phyloP scores from a whole-genome alignment of 352 stramenopile species.

The Globisporangium okanoganense region DNA sequence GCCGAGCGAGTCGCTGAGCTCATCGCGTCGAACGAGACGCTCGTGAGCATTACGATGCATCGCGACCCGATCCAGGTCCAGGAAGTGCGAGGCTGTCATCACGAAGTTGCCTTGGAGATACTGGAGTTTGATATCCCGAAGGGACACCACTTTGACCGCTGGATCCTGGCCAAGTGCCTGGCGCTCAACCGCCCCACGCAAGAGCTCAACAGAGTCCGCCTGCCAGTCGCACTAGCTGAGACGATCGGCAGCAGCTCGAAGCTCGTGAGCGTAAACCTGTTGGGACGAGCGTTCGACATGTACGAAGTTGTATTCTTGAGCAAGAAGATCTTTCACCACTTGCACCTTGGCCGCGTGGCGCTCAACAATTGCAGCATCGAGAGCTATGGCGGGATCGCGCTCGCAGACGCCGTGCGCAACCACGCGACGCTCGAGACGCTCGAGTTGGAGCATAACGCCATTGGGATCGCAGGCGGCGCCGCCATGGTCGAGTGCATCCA shows the following conservation, averaged over 20 bases:
- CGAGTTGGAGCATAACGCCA: constrained; percentile 66
- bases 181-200: constrained; percentile 57
- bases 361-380: constrained; percentile 63
- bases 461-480: constrained; percentile 40
- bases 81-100: constrained; percentile 41
- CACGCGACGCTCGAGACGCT: constrained; percentile 55
- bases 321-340: constrained; percentile 72
- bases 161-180: constrained; percentile 67
- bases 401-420: constrained; percentile 65
- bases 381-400: constrained; percentile 37
- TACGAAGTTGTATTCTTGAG: constrained; percentile 64
- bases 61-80: constrained; percentile 37
- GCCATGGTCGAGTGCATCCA: constrained; percentile 59
- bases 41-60: constrained; percentile 62
- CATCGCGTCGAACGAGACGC: constrained; percentile 50
- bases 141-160: constrained; percentile 53
- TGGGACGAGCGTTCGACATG: constrained; percentile 34
- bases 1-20: constrained; percentile 56
- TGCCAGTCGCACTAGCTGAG: constrained; percentile 18
- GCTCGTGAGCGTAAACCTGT: constrained; percentile 51
- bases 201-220: constrained; percentile 48
- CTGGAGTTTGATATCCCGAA: constrained; percentile 26
- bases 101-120: constrained; percentile 18
- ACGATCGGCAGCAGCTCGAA: constrained; percentile 14
- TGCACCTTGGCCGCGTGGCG: constrained; percentile 45